Evolutionary conservation across 2,329 filamentous ascomycete species (phyloP).

Genomic region (Plenodomus biglobosus): DNA sequence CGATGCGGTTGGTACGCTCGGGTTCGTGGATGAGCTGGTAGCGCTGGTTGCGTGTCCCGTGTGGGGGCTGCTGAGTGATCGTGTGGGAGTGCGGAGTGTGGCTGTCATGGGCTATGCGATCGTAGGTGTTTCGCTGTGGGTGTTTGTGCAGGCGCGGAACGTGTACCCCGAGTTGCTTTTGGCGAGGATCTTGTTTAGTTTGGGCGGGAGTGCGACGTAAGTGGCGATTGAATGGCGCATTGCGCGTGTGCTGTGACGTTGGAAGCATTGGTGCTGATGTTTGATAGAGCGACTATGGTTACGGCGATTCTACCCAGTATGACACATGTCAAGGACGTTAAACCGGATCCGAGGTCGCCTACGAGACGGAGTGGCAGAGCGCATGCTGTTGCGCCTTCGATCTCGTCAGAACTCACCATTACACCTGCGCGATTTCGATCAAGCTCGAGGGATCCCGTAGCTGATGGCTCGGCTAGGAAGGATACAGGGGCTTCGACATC

Average conservation of each 20-base stretch:
- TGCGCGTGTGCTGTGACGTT: neutral
- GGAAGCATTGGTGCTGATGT: slow-evolving; percentile 11
- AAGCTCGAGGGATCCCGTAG: slow-evolving; percentile 19
- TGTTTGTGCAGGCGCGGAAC: slow-evolving; percentile 83
- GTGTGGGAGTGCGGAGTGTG: slow-evolving; percentile 67
- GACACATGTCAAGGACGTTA: slow-evolving; percentile 44
- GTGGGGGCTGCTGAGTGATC: slow-evolving; percentile 78
- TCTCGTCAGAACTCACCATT: slow-evolving; percentile 74
- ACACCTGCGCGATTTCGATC: slow-evolving; percentile 60
- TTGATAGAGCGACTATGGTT: slow-evolving; percentile 77
- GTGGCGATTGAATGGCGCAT: slow-evolving; percentile 15
- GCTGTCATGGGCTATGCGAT: slow-evolving; percentile 76
- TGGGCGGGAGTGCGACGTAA: slow-evolving; percentile 86
- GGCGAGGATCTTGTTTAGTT: slow-evolving; percentile 80
- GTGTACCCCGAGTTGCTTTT: slow-evolving; percentile 87
- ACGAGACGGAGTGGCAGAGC: slow-evolving; percentile 46
- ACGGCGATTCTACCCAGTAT: slow-evolving; percentile 85
- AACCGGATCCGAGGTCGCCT: slow-evolving; percentile 30
- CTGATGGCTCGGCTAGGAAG: slow-evolving; percentile 16
- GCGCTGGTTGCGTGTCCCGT: slow-evolving; percentile 77
- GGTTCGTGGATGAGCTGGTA: slow-evolving; percentile 81
- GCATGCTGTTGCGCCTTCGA: slow-evolving; percentile 65
- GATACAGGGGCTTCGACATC: slow-evolving; percentile 52
- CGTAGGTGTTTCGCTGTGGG: slow-evolving; percentile 72
- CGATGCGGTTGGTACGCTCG: slow-evolving; percentile 79